A percentile compares a stretch with the other conserved stretches of the same genome.
These are phyloP conservation scores for Infundibulicybe gibba DNA, from an alignment of 768 basidiomycete species.

Conservation along the genomic window DNA sequence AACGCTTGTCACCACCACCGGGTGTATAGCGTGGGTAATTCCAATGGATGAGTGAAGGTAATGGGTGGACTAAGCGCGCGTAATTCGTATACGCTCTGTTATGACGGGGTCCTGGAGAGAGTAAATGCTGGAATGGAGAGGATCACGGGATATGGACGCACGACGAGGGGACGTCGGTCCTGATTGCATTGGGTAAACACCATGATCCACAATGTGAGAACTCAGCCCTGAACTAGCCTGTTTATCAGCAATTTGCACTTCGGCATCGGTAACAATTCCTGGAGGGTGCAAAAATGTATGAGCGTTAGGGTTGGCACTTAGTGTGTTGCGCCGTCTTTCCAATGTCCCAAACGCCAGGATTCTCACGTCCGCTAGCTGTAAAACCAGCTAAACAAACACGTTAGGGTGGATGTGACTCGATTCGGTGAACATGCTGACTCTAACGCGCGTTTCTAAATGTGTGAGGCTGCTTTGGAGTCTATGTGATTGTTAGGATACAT, in stretches of 20 bases:
- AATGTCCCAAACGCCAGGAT: slow-evolving; percentile 70
- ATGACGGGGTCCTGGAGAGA: slow-evolving; percentile 23
- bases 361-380: slow-evolving; percentile 69
- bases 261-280: slow-evolving; percentile 37
- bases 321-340: slow-evolving; percentile 49
- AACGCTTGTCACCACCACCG: slow-evolving; percentile 64
- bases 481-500: slow-evolving; percentile 1
- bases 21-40: slow-evolving; percentile 76
- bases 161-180: slow-evolving; percentile 24
- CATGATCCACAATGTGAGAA: slow-evolving; percentile 34
- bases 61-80: slow-evolving; percentile 48
- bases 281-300: slow-evolving; percentile 66
- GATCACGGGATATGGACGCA: slow-evolving; percentile 11
- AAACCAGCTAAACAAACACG: slow-evolving; percentile 45
- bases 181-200: slow-evolving; percentile 36
- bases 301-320: slow-evolving; percentile 68
- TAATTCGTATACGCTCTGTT: slow-evolving; percentile 19
- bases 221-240: slow-evolving; percentile 9
- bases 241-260: slow-evolving; percentile 6
- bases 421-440: slow-evolving; percentile 39
- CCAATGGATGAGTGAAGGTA: slow-evolving; percentile 48
- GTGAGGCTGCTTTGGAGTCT: slow-evolving; percentile 68
- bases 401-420: slow-evolving; percentile 3
- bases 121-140: slow-evolving; percentile 17
- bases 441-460: slow-evolving; percentile 62